phyloP scores from a whole-genome alignment of 2,329 filamentous ascomycete genomes.

The Fusarium camptoceras region DNA sequence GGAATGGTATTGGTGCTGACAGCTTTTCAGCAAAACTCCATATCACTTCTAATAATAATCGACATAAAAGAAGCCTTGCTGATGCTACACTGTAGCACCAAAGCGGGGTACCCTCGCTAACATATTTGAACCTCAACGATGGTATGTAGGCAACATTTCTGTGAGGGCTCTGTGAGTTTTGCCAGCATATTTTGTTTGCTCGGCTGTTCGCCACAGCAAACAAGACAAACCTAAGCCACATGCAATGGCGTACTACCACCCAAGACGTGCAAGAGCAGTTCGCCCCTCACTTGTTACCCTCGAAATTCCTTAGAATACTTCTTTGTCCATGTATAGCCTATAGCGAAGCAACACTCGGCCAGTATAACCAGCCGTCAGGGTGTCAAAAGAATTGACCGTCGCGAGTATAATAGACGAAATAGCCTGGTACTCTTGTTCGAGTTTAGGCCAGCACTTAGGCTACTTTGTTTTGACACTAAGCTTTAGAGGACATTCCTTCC shows the following conservation, averaged over 20 bases:
- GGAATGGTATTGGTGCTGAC: constrained; percentile 34
- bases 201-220: constrained; percentile 7
- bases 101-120: constrained; percentile 13
- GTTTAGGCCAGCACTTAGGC: too few species aligned
- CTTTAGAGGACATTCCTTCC: too few species aligned
- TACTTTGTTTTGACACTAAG: too few species aligned
- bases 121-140: constrained; percentile 22
- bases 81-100: background rate
- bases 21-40: background rate
- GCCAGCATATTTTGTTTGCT: background rate
- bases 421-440: too few species aligned
- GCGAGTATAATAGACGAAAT: too few species aligned
- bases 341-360: background rate
- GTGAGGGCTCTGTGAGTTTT: constrained; percentile 26
- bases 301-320: constrained; percentile 14
- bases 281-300: constrained; percentile 6
- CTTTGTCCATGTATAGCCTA: background rate
- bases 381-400: too few species aligned
- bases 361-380: too few species aligned
- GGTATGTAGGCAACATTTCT: constrained; percentile 37
- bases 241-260: background rate
- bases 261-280: constrained; percentile 24
- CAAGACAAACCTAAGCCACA: constrained; percentile 27
- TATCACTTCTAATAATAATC: constrained; percentile 9
- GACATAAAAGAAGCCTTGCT: background rate